Base-by-base conservation (phyloP, 495 filamentous ascomycete genomes). In the Hypoxylon trugodes region DNA sequence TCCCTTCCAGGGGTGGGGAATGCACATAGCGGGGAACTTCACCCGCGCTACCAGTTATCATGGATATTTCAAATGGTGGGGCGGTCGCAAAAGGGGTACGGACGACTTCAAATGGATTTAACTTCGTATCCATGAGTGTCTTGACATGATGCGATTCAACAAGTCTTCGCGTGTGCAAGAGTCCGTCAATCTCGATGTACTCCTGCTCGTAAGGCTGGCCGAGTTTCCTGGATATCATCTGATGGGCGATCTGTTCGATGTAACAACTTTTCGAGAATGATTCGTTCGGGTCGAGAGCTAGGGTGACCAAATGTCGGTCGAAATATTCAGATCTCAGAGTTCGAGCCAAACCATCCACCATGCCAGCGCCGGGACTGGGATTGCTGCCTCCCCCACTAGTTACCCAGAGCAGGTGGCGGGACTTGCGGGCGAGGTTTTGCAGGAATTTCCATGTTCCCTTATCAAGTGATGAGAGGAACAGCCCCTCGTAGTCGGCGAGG, bases 401-500 rank as follows among this genome's bases (percentile, higher is more conserved):
- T 6, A 64, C 45, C 53, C 70, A 73, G 30, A 75, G 32, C 3
- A 75, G 30, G n/a, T 62, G 56, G 4, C 19, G 32, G 0, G 58
- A 59, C 6, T 21, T 41, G 7, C 54, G 47, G 33, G 80, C 74
- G 0, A 83, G 38, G 2, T 60, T 30, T 47, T 76, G 33, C 15
- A 79, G 37, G 3, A 25, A 43, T 6, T 66, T 37, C 35, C 72
- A 68, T 6, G 51, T 60, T 12, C 55, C 26, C 9, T 49, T 35
- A 2, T 60, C 69, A 16, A 82, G 58, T 5, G 52, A 41, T n/a
- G 71, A 46, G 10, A 85, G 73, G 0, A 75, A 49, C 0, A 76
- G 66, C 2, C 65, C 57, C 47, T 81, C 75, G 10, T 82, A 62
- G 12, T 84, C 82, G 4, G 71, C 45, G 24, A 85, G 61, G 46